phyloP scores from a whole-genome alignment of 441 rosid species.

The Aleurites moluccanus region DNA sequence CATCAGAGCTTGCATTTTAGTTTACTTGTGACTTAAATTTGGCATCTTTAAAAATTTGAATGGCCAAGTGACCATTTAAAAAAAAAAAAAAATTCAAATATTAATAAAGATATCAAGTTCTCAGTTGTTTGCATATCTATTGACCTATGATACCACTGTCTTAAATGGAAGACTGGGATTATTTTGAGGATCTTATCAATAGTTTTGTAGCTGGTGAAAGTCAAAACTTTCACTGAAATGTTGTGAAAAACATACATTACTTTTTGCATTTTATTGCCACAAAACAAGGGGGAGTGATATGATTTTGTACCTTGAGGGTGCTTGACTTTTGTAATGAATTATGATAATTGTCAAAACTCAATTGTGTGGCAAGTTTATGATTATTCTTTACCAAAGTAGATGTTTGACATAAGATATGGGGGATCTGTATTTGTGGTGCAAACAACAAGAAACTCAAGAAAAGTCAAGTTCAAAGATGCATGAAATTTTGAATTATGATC shows the following conservation, averaged over 20 bases:
- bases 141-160: neutral
- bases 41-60: neutral
- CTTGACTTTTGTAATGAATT: no score
- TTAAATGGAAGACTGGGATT: neutral
- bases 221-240: neutral
- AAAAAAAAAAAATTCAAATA: neutral
- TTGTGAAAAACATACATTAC: neutral
- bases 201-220: neutral
- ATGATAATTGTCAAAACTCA: neutral
- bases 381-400: neutral
- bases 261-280: no score
- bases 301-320: no score
- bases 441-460: neutral
- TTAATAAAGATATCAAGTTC: neutral
- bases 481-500: neutral
- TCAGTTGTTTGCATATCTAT: neutral
- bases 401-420: neutral
- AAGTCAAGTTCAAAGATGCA: neutral
- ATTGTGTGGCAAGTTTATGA: neutral
- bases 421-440: neutral
- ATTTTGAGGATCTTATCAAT: neutral
- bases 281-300: no score
- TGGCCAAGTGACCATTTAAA: neutral
- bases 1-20: conserved; percentile 6
- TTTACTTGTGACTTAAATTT: neutral